Conservation (phyloP, 345 rosid genomes). For the Citrus inodora region DNA sequence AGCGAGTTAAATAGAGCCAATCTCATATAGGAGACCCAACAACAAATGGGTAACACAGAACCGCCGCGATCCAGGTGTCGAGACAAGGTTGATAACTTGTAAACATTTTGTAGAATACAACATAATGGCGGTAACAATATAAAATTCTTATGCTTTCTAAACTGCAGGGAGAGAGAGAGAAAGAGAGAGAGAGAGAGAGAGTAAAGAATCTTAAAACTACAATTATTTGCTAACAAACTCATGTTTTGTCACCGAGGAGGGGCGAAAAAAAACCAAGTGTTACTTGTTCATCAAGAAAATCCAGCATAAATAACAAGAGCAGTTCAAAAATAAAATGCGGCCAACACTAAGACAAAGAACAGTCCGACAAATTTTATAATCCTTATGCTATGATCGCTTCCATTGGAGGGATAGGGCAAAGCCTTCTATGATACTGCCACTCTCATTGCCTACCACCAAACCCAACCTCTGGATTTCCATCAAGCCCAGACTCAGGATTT, state of each 20-base stretch:
- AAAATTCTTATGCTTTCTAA: too few species aligned
- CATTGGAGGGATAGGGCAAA: slow-evolving; percentile 9
- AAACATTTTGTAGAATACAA: too few species aligned
- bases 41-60: too few species aligned
- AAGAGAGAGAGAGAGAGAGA: too few species aligned
- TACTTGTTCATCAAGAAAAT: not conserved
- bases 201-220: not conserved
- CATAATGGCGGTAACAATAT: too few species aligned
- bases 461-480: not conserved
- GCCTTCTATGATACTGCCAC: slow-evolving; percentile 18
- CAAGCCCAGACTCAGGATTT: too few species aligned
- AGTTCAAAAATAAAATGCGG: not conserved
- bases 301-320: not conserved
- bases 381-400: not conserved
- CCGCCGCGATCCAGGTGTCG: too few species aligned
- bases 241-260: not conserved
- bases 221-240: slow-evolving; percentile 21
- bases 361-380: not conserved
- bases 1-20: too few species aligned
- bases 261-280: not conserved
- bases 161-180: too few species aligned
- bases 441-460: slow-evolving; percentile 21
- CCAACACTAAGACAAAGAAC: not conserved
- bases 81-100: too few species aligned
- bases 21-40: too few species aligned